phyloP scores from a whole-genome alignment of 2,329 filamentous ascomycete genomes.

The Fusarium xyrophilum region DNA sequence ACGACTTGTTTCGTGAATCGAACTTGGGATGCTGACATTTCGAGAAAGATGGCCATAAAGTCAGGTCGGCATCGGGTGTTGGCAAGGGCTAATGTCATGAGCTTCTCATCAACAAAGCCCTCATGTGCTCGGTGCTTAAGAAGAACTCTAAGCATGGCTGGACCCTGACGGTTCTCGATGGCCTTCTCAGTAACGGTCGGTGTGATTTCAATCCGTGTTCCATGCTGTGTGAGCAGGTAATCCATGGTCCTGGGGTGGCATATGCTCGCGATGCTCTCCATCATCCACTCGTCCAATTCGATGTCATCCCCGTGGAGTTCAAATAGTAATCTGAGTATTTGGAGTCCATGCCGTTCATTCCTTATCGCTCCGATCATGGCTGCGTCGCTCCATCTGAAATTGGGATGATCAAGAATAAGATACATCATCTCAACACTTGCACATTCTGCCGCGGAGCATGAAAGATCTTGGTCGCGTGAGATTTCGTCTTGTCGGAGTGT shows the following conservation, averaged over 20 bases:
- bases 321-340: conserved; percentile 9
- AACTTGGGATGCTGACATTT: conserved; percentile 10
- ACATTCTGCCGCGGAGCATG: conserved; percentile 19
- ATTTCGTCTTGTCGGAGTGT: conserved; percentile 16
- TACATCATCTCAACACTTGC: conserved; percentile 13
- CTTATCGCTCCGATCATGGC: conserved; percentile 19
- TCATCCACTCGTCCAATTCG: conserved; percentile 22
- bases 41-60: conserved; percentile 22
- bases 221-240: conserved; percentile 16
- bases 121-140: conserved; percentile 19
- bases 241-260: conserved; percentile 21
- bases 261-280: conserved; percentile 18
- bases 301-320: conserved; percentile 6
- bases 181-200: conserved; percentile 13
- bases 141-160: conserved; percentile 22
- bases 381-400: conserved; percentile 20
- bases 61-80: conserved; percentile 19
- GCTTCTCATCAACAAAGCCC: conserved; percentile 12
- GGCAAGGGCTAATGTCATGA: conserved; percentile 19
- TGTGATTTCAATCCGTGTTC: conserved; percentile 12
- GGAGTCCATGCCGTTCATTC: conserved; percentile 13
- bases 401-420: conserved; percentile 7
- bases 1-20: conserved; percentile 22
- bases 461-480: conserved; percentile 20
- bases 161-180: conserved; percentile 23